Evolutionary conservation across 108 stramenopile genomes (phyloP).

Genomic region (Fragilariopsis cylindrus): DNA sequence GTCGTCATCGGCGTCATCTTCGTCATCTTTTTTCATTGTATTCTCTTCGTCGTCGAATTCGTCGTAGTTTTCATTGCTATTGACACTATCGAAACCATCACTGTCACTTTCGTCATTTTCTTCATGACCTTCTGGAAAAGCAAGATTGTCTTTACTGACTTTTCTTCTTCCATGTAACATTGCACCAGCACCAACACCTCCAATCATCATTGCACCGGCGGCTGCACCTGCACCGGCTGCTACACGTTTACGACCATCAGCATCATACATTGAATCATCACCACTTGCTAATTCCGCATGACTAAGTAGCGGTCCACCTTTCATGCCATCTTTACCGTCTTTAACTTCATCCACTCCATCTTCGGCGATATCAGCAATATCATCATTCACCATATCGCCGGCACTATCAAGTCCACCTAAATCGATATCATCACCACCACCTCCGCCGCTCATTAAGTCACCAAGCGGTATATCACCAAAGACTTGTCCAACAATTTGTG

Average conservation of each 20-base stretch:
- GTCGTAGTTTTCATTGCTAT: slow-evolving; percentile 7
- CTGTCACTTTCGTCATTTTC: neutral
- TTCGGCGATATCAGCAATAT: slow-evolving; percentile 41
- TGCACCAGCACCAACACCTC: slow-evolving; percentile 7
- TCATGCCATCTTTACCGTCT: slow-evolving; percentile 24
- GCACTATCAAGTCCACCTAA: slow-evolving; percentile 18
- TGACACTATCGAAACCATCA: neutral
- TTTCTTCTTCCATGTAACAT: neutral
- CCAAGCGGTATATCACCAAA: slow-evolving; percentile 27
- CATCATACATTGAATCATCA: neutral
- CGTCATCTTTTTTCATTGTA: neutral
- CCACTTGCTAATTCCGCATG: neutral
- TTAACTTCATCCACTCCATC: slow-evolving; percentile 40
- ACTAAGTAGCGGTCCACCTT: neutral
- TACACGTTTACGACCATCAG: slow-evolving; percentile 10
- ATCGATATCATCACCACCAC: slow-evolving; percentile 12
- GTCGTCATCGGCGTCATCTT: slow-evolving; percentile 10
- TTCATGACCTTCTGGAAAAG: too few species aligned
- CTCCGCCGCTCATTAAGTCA: slow-evolving; percentile 11
- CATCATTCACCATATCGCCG: slow-evolving; percentile 42
- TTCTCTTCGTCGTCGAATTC: slow-evolving; percentile 13
- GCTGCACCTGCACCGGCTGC: slow-evolving; percentile 30
- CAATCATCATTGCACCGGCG: slow-evolving; percentile 25
- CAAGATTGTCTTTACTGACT: neutral
- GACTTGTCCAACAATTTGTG: slow-evolving; percentile 34